Evolutionary conservation across 2,329 filamentous ascomycete genomes (phyloP).

Genomic region (Hymenoscyphus albidus): DNA sequence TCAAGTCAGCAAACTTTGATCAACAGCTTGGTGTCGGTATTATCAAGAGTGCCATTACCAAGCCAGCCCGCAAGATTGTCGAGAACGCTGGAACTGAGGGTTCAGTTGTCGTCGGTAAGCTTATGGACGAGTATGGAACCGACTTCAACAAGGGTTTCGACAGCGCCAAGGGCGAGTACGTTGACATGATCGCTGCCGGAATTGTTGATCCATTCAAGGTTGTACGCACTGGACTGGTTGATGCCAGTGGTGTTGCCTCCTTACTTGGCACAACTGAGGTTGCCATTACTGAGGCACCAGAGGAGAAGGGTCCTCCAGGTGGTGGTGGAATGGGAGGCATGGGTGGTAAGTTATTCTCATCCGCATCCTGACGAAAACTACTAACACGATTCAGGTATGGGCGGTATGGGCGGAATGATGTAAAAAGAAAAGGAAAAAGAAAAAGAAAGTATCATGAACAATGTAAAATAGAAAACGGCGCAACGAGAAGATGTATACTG

Average conservation of each 20-base stretch:
- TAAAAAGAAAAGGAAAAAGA: slow-evolving; percentile 23
- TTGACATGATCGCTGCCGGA: slow-evolving; percentile 96
- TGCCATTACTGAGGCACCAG: slow-evolving; percentile 94
- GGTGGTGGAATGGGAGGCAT: slow-evolving; percentile 47
- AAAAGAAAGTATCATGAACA: slow-evolving; percentile 17
- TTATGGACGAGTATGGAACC: slow-evolving; percentile 82
- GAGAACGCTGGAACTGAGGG: slow-evolving; percentile 97
- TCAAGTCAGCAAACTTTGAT: slow-evolving; percentile 95
- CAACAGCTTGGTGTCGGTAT: slow-evolving; percentile 98
- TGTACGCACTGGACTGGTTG: slow-evolving; percentile 90
- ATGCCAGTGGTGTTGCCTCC: slow-evolving; percentile 93
- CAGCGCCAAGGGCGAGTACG: slow-evolving; percentile 94
- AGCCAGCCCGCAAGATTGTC: slow-evolving; percentile 88
- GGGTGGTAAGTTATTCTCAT: slow-evolving; percentile 43
- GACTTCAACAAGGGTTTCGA: slow-evolving; percentile 99
- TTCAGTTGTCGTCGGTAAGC: slow-evolving; percentile 94
- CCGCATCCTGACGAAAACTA: background rate
- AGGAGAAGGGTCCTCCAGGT: slow-evolving; percentile 71
- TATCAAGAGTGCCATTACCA: slow-evolving; percentile 96
- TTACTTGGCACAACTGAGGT: slow-evolving; percentile 97
- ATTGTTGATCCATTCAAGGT: slow-evolving; percentile 99
- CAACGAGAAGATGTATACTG: slow-evolving; percentile 7
- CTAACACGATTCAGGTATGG: slow-evolving; percentile 37
- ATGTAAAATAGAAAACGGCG: slow-evolving; percentile 30
- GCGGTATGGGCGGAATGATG: slow-evolving; percentile 36